Evolutionary conservation across 176 grass and related monocot species (phyloP), one percentile per base, ranked within the genome.

Genomic region (Elaeis guineensis): DNA sequence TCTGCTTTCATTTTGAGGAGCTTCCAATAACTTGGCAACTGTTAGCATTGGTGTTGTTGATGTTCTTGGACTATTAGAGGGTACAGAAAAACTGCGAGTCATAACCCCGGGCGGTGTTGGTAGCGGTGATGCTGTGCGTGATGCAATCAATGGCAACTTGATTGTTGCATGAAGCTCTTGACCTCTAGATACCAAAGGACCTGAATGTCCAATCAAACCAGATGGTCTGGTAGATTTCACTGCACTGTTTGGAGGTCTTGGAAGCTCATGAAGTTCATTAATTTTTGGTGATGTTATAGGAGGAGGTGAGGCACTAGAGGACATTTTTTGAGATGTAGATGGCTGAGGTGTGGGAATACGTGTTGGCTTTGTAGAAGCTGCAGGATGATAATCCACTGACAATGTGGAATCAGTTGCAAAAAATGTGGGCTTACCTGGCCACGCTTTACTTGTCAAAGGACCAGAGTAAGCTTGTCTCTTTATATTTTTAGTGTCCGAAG

Each of bases 201-300:
- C 87, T 29, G 93, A 98, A 58, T 92, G 81, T n/a, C 84, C 81
- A 23, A 89, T 77, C 61, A 91, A 76, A 81, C 70, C 72, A 16
- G 81, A 19, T 60, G 76, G 80, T 66, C 64, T 58, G 58, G 63
- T 49, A 73, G 66, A 56, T 77, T 78, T 80, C 44, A 59, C 81
- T 30, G 63, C 25, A 79, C 60, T 65, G 68, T 63, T 39, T 30
- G 93, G 93, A 6, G 93, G 93, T 4, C 93, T 81, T 50, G 93
- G 93, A 50, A 98, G 84, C 62, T 89, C 84, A 64, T 98, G 87
- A 81, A 98, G 93, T 54, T 98, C 93, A 66, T 77, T 98, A 44
- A 92, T 92, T 69, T 64, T 92, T 35, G 87, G 87, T 59, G 87
- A 83, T 22, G 79, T 74, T 49, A 86, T 52, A 25, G 66, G 61